phyloP scores from a whole-genome alignment of 768 basidiomycete species.

The Boletus coccyginus region DNA sequence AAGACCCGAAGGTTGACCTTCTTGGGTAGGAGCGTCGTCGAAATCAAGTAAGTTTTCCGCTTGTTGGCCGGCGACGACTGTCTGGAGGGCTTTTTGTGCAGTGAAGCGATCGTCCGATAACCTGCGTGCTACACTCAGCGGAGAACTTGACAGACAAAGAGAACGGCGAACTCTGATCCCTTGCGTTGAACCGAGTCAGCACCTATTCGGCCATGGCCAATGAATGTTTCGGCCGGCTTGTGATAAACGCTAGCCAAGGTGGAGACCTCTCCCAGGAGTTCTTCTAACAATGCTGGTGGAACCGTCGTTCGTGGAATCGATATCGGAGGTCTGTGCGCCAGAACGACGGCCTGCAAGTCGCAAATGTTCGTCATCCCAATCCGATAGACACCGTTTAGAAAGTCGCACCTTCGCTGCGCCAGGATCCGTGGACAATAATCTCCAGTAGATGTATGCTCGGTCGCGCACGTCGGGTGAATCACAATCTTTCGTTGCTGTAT shows the following conservation, averaged over 20 bases:
- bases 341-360: conserved; percentile 68
- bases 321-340: conserved; percentile 91
- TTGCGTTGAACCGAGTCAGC: conserved; percentile 73
- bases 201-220: conserved; percentile 87
- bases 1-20: conserved; percentile 65
- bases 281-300: conserved; percentile 81
- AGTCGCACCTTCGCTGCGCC: conserved; percentile 82
- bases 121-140: conserved; percentile 29
- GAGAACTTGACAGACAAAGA: neutral
- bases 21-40: conserved; percentile 63
- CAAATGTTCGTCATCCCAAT: neutral
- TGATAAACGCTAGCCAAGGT: conserved; percentile 94
- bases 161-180: conserved; percentile 51
- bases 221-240: conserved; percentile 94
- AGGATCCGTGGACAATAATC: conserved; percentile 90
- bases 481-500: conserved; percentile 95
- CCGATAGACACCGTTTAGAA: neutral
- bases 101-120: conserved; percentile 68
- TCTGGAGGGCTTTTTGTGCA: conserved; percentile 75
- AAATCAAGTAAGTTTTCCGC: conserved; percentile 96
- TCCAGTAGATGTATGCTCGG: conserved; percentile 98
- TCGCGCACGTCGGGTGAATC: conserved; percentile 97
- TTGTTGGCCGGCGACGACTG: conserved; percentile 87
- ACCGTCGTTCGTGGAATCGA: conserved; percentile 91
- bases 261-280: conserved; percentile 87